phyloP scores from a whole-genome alignment of 2,329 filamentous ascomycete species.

The Phyllosticta citrichinensis region DNA sequence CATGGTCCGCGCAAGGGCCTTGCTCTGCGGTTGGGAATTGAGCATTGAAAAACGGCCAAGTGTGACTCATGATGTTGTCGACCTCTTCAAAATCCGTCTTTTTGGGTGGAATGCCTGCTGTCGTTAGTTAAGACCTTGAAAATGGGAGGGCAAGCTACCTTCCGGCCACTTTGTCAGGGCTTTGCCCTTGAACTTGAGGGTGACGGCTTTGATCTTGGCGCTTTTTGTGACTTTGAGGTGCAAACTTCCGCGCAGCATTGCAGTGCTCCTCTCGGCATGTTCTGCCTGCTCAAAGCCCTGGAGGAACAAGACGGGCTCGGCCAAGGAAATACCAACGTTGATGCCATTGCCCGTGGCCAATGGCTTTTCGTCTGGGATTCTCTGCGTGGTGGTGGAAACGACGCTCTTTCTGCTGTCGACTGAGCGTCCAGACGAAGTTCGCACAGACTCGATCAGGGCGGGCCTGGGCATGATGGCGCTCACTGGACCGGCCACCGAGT shows the following conservation, averaged over 20 bases:
- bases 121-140: conserved; percentile 11
- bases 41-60: conserved; percentile 85
- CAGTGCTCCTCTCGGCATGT: conserved; percentile 55
- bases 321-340: conserved; percentile 61
- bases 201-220: conserved; percentile 85
- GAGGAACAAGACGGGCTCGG: conserved; percentile 71
- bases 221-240: conserved; percentile 77
- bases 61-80: conserved; percentile 78
- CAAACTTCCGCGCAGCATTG: conserved; percentile 75
- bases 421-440: conserved; percentile 23
- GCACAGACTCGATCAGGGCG: conserved; percentile 30
- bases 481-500: conserved; percentile 30
- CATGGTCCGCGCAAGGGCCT: conserved; percentile 53
- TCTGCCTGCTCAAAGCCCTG: conserved; percentile 68
- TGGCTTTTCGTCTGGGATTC: conserved; percentile 49
- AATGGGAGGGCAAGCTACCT: conserved; percentile 34
- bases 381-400: conserved; percentile 22
- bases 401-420: conserved; percentile 18
- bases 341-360: conserved; percentile 71
- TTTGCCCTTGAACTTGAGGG: conserved; percentile 73
- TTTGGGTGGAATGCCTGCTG: conserved; percentile 68
- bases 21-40: conserved; percentile 50
- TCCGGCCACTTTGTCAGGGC: conserved; percentile 94
- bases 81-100: conserved; percentile 78
- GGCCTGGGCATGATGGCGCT: conserved; percentile 30